Evolutionary conservation across 345 rosid genomes (phyloP).

Genomic region (Melaleuca alternifolia): DNA sequence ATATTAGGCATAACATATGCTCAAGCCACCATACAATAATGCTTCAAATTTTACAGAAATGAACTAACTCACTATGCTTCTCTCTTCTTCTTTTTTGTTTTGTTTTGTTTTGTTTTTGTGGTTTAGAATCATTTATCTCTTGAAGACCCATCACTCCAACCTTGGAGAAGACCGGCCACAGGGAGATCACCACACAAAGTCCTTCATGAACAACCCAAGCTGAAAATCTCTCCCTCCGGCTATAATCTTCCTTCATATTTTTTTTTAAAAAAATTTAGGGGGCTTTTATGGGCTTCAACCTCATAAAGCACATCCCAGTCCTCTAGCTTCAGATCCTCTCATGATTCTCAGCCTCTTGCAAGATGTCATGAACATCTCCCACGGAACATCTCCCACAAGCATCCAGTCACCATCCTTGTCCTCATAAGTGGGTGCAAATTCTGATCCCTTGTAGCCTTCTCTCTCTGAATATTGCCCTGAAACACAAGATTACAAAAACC

Average conservation of each 20-base stretch:
- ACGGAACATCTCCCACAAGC: slow-evolving; percentile 85
- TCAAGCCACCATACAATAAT: neutral
- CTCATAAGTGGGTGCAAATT: slow-evolving; percentile 61
- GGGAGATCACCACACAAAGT: neutral
- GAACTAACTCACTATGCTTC: neutral
- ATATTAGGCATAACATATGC: neutral
- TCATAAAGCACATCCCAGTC: slow-evolving; percentile 58
- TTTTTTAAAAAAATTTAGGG: neutral
- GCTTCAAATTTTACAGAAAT: neutral
- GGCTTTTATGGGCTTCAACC: neutral
- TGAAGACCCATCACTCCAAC: neutral
- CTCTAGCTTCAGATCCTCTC: slow-evolving; percentile 76
- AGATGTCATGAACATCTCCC: slow-evolving; percentile 80
- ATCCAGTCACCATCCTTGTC: slow-evolving; percentile 89
- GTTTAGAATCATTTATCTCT: neutral
- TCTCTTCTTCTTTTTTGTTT: neutral
- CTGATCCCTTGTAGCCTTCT: slow-evolving; percentile 76
- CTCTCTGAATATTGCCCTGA: slow-evolving; percentile 51
- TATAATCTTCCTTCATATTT: neutral
- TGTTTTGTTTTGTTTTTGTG: neutral
- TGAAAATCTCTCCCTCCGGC: neutral
- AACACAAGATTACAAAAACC: neutral
- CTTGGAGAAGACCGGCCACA: neutral
- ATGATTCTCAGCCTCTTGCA: slow-evolving; percentile 82
- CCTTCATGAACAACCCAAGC: neutral